phyloP scores from a whole-genome alignment of 176 grass and related monocot species.

The Oryza punctata region DNA sequence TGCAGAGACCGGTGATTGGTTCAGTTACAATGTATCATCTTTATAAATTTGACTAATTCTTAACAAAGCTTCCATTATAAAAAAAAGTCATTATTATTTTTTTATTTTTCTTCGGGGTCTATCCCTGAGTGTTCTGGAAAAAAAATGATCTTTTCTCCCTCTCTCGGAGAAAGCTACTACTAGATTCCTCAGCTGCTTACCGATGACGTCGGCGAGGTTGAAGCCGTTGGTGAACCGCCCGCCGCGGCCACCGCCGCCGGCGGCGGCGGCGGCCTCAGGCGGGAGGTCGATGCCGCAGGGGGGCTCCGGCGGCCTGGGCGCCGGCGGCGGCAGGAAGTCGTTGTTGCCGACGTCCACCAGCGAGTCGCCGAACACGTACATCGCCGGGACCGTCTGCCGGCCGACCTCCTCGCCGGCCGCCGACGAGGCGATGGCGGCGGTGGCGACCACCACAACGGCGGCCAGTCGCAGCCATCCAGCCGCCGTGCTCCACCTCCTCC shows the following conservation, averaged over 20 bases:
- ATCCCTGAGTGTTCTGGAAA: too few species aligned
- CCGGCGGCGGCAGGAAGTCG: conserved; percentile 43
- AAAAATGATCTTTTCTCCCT: neutral
- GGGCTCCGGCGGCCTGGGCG: conserved; percentile 21
- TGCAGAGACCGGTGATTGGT: too few species aligned
- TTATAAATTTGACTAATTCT: too few species aligned
- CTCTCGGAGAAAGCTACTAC: too few species aligned
- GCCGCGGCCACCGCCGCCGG: neutral
- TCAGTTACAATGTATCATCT: too few species aligned
- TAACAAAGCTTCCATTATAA: too few species aligned
- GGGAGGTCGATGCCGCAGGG: conserved; percentile 51
- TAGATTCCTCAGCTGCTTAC: conserved; percentile 3
- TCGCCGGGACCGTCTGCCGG: conserved; percentile 21
- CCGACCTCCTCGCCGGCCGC: neutral
- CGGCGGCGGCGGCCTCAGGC: neutral
- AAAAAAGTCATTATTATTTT: too few species aligned
- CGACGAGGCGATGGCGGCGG: neutral
- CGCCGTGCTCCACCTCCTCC: neutral
- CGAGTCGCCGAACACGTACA: conserved; percentile 62
- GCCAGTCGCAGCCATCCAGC: neutral
- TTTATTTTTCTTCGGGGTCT: too few species aligned
- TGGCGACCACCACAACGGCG: neutral
- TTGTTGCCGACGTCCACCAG: conserved; percentile 59
- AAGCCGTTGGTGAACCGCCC: conserved; percentile 50
- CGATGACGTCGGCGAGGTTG: conserved; percentile 56